Percentiles rank a stretch among this genome's conserved stretches.
phyloP scores from a whole-genome alignment of 2,329 filamentous ascomycete genomes.

The Aspergillus brasiliensis region DNA sequence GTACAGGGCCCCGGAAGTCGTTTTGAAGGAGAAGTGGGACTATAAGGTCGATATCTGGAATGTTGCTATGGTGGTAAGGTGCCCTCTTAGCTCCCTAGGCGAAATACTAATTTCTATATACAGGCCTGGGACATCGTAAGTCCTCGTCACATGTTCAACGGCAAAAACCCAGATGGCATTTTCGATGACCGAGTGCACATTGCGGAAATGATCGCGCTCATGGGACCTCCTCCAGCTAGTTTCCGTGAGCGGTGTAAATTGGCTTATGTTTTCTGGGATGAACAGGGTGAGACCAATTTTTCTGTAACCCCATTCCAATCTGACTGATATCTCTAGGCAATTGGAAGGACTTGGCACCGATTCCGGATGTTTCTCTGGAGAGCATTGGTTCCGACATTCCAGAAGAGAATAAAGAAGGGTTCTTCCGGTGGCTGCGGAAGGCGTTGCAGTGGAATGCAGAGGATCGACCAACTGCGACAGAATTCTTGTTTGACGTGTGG shows the following conservation, averaged over 20 bases:
- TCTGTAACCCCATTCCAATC: fast-evolving
- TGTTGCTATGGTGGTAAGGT: constrained; percentile 1
- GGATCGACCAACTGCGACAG: constrained; percentile 30
- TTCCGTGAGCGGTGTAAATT: constrained; percentile 15
- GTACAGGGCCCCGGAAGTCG: not conserved
- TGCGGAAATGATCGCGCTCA: constrained; percentile 25
- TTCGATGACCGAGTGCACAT: constrained; percentile 26
- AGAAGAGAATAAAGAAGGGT: constrained; percentile 26
- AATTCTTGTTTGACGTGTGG: constrained; percentile 43
- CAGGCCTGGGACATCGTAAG: not conserved
- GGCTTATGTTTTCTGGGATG: not conserved
- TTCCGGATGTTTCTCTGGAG: not conserved
- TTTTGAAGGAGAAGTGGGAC: not conserved
- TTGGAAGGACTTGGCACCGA: not conserved
- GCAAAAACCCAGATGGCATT: constrained; percentile 19
- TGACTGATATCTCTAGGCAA: not conserved
- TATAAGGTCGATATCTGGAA: not conserved
- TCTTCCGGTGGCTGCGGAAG: constrained; percentile 29
- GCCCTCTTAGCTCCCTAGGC: no score
- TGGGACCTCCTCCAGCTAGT: constrained; percentile 16
- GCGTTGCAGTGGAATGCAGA: constrained; percentile 30
- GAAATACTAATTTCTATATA: no score
- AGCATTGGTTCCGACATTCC: constrained; percentile 22
- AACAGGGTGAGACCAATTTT: not conserved
- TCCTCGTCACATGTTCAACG: not conserved